Percentiles rank a stretch among this genome's conserved stretches.
Conservation (phyloP, 2,329 filamentous ascomycete genomes). For the Bretziella fagacearum region DNA sequence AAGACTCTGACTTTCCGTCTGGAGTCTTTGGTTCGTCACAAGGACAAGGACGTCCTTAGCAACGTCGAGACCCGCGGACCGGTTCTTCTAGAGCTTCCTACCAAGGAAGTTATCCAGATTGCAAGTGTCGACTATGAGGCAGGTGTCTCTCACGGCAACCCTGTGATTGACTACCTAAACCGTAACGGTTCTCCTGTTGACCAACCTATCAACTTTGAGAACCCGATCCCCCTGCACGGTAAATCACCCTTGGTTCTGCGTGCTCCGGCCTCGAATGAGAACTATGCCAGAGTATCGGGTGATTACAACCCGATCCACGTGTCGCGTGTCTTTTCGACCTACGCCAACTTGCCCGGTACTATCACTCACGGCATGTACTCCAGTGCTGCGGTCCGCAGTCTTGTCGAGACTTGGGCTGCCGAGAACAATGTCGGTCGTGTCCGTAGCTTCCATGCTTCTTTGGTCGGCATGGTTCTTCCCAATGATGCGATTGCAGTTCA, state of each 20-base stretch:
- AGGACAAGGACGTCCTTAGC: conserved; percentile 85
- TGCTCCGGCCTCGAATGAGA: conserved; percentile 91
- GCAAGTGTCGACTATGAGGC: conserved; percentile 95
- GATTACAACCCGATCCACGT: conserved; percentile 99
- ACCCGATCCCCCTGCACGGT: conserved; percentile 85
- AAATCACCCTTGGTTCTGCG: conserved; percentile 77
- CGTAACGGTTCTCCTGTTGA: conserved; percentile 84
- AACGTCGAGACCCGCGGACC: conserved; percentile 83
- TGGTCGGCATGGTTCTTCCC: conserved; percentile 97
- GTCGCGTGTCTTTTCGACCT: conserved; percentile 87
- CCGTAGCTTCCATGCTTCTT: conserved; percentile 86
- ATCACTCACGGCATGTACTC: conserved; percentile 99
- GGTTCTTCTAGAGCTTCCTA: conserved; percentile 83
- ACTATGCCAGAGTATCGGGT: conserved; percentile 89
- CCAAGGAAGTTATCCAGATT: conserved; percentile 93
- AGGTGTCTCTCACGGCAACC: conserved; percentile 82
- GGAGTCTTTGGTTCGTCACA: conserved; percentile 79
- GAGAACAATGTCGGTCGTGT: conserved; percentile 98
- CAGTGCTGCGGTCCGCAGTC: conserved; percentile 82
- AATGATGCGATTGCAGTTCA: conserved; percentile 92
- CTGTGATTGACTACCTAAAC: conserved; percentile 88
- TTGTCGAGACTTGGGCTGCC: conserved; percentile 96
- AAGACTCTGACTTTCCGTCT: conserved; percentile 94
- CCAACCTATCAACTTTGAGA: conserved; percentile 93
- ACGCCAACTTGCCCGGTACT: conserved; percentile 86